Base-by-base conservation (phyloP, 345 rosid species). In the Litchi chinensis region DNA sequence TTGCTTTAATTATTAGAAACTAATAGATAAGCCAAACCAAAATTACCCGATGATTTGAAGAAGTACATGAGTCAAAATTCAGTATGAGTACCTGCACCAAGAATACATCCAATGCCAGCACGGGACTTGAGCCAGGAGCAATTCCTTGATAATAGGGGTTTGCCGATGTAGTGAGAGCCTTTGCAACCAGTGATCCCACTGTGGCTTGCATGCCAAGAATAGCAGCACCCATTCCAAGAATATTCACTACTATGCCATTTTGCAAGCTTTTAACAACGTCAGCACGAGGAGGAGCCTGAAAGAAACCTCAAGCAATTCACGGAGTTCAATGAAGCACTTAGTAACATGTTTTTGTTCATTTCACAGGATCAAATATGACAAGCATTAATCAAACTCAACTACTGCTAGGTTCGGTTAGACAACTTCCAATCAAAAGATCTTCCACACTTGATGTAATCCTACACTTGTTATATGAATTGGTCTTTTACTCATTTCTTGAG, bases 171-270 rank as follows among this genome's bases (percentile, higher is more conserved):
- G 99, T 94, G 75, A 94, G 90, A 79, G 98, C 98, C 87, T 93
- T 94, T n/a, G 98, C 98, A 26, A 93, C 96, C 80, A 94, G 79
- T 60, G 80, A 83, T 24, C 99, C 98, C 1, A 97, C 96, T 0
- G 93, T 97, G 78, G 99, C 98, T 91, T 93, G 98, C 98, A 94
- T 88, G 59, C 98, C 99, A 65, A 94, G 93, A 74, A 97, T 79
- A 37, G 98, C 92, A 60, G 98, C 93, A 21, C 95, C 99, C 99
- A 97, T 91, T 71, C 98, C 98, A 69, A 97, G 71, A 71, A 97
- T 82, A 84, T 97, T 97, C 84, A 97, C 77, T 52, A 82, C 72
- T 46, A 97, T 92, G 76, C 99, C 97, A 43, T 90, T 94, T 84
- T 90, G 93, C 84, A 93, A 87, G 84, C 98, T 82, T 89, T 86